Percentiles rank a stretch among this genome's conserved stretches.
Evolutionary conservation across 306 rosid genomes (phyloP).

Genomic region (Quercus bicolor): DNA sequence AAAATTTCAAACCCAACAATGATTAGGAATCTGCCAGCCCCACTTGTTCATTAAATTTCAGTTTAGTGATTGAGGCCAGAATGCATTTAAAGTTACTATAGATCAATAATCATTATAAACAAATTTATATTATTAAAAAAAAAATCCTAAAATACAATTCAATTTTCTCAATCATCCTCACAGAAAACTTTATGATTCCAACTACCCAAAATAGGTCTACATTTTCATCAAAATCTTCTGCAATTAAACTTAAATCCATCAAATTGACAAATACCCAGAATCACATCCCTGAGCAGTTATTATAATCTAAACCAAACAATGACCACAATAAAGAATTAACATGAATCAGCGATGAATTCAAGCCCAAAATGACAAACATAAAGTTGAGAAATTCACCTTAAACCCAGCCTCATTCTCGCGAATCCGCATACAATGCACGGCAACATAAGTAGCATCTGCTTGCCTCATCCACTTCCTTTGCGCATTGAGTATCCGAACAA

Average conservation of each 20-base stretch:
- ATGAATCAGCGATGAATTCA: background rate
- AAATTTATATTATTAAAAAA: background rate
- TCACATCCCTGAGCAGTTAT: background rate
- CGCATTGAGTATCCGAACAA: conserved; percentile 58
- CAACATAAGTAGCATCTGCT: conserved; percentile 56
- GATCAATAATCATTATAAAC: background rate
- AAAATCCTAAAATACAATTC: background rate
- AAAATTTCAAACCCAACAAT: background rate
- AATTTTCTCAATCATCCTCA: background rate
- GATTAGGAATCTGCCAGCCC: background rate
- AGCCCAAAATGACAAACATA: background rate
- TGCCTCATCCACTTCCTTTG: conserved; percentile 86
- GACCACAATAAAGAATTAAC: background rate
- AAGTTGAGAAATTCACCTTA: conserved; percentile 31
- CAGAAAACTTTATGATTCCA: background rate
- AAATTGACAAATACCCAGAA: background rate
- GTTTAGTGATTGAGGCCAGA: background rate
- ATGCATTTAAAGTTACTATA: background rate
- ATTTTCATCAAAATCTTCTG: background rate
- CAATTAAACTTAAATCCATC: background rate
- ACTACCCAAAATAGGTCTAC: background rate
- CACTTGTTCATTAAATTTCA: background rate
- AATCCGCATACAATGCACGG: conserved; percentile 72
- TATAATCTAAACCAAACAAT: background rate
- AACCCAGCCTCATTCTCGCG: conserved; percentile 77